A percentile compares a stretch with the other conserved stretches of the same genome.
Evolutionary conservation across 495 filamentous ascomycete genomes (phyloP).

Genomic region (Neurospora sp.): DNA sequence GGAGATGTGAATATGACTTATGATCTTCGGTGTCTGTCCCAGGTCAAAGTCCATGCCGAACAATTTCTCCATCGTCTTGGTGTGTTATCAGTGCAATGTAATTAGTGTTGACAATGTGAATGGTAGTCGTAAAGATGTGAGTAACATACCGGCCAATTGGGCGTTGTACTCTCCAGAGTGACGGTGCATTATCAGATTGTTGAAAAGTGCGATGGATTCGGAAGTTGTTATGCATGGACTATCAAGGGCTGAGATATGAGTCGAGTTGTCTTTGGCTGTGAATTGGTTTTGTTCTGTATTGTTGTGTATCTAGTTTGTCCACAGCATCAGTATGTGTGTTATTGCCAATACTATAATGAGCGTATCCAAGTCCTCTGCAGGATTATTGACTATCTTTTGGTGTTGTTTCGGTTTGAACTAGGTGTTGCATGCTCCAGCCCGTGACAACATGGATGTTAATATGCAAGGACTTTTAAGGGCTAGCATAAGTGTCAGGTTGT

Average conservation of each 20-base stretch:
- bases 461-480: background rate
- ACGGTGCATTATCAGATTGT: background rate
- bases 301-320: background rate
- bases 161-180: background rate
- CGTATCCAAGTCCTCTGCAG: background rate
- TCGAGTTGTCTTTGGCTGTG: background rate
- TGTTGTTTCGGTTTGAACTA: background rate
- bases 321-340: background rate
- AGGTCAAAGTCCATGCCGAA: background rate
- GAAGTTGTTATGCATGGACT: background rate
- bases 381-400: too few species aligned
- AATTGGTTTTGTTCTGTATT: background rate
- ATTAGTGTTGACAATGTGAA: background rate
- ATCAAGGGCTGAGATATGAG: background rate
- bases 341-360: background rate
- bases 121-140: background rate
- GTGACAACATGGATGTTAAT: background rate
- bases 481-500: background rate
- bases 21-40: background rate
- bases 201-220: background rate
- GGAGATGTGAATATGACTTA: background rate
- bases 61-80: background rate
- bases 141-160: background rate
- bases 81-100: background rate
- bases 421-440: too few species aligned